phyloP scores from a whole-genome alignment of 2,329 filamentous ascomycete genomes.

The Blastomyces gilchristii region DNA sequence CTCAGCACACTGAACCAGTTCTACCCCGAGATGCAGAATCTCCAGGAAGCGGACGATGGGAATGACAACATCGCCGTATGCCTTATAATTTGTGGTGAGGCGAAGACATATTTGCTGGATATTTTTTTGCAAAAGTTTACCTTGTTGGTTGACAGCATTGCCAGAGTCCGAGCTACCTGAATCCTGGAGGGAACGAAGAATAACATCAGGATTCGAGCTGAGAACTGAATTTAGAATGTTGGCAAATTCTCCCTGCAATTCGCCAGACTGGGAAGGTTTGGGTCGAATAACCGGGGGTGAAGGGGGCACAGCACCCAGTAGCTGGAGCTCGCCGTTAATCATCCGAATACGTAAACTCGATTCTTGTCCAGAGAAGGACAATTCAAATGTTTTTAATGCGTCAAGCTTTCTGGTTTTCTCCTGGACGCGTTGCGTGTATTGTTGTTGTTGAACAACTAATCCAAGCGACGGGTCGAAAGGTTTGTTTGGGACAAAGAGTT shows the following conservation, averaged over 20 bases:
- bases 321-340: conserved; percentile 51
- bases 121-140: conserved; percentile 42
- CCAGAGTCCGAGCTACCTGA: conserved; percentile 12
- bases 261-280: conserved; percentile 52
- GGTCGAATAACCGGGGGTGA: conserved; percentile 63
- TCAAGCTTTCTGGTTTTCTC: conserved; percentile 48
- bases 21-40: conserved; percentile 66
- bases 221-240: conserved; percentile 60
- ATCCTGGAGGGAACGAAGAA: conserved; percentile 18
- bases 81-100: conserved; percentile 58
- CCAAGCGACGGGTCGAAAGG: conserved; percentile 68
- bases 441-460: conserved; percentile 52
- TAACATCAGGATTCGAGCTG: conserved; percentile 28
- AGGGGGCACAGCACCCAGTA: conserved; percentile 57
- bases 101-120: conserved; percentile 61
- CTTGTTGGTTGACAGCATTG: background rate
- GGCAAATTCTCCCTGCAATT: conserved; percentile 73
- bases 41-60: conserved; percentile 71
- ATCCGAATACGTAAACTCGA: conserved; percentile 57
- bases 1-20: conserved; percentile 41
- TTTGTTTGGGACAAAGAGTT: conserved; percentile 75
- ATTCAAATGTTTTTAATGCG: conserved; percentile 56
- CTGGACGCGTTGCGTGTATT: conserved; percentile 47
- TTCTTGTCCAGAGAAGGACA: conserved; percentile 55
- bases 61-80: conserved; percentile 74